A percentile compares a stretch with the other conserved stretches of the same genome.
Evolutionary conservation across 495 filamentous ascomycete species (phyloP).

Genomic region (Rhypophila decipiens): DNA sequence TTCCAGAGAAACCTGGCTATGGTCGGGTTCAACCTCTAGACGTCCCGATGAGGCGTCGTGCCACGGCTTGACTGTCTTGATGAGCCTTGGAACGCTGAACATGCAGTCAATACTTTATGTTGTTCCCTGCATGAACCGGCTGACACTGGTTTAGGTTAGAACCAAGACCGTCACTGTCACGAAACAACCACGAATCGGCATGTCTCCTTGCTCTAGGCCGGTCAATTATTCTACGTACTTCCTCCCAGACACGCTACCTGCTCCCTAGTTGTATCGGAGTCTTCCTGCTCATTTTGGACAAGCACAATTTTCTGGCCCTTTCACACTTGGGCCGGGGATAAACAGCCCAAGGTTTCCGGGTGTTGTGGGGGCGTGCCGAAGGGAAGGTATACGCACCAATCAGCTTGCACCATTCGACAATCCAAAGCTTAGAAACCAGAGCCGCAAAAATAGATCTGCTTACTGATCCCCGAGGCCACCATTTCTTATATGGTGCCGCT

Average conservation of each 20-base stretch:
- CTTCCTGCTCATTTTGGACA: background rate
- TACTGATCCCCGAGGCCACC: background rate
- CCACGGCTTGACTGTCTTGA: no score
- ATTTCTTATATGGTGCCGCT: no score
- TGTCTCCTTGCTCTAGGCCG: constrained; percentile 3
- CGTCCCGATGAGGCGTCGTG: background rate
- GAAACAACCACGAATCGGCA: background rate
- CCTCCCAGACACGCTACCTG: background rate
- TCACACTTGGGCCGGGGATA: background rate
- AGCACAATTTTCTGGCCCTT: background rate
- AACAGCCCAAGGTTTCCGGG: background rate
- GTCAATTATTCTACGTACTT: background rate
- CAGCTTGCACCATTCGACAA: background rate
- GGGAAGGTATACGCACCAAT: background rate
- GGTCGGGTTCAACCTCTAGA: no score
- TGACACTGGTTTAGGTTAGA: background rate
- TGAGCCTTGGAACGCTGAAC: background rate
- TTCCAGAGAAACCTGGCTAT: no score
- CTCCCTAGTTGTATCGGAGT: background rate
- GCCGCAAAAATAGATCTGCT: constrained; percentile 5
- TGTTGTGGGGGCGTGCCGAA: no score
- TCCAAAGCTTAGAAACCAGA: constrained; percentile 1
- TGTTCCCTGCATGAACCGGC: background rate
- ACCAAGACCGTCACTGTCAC: background rate
- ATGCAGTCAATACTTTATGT: background rate